phyloP scores from a whole-genome alignment of 345 rosid species.

The Brassica cretica region DNA sequence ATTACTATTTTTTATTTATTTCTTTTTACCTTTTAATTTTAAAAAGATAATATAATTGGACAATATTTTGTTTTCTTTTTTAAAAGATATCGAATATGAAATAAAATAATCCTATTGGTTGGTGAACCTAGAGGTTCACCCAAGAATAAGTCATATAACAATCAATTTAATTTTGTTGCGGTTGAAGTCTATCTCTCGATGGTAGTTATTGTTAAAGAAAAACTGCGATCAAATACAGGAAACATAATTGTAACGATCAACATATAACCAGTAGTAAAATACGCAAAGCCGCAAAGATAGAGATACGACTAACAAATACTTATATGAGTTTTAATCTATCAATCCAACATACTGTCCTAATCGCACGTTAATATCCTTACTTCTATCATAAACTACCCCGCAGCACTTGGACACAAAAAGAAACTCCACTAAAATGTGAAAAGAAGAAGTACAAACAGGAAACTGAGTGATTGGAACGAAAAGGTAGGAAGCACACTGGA shows the following conservation, averaged over 20 bases:
- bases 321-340: not conserved
- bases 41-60: too few relatives aligned
- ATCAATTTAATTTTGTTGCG: not conserved
- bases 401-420: not conserved
- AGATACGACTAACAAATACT: not conserved
- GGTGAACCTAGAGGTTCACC: too few relatives aligned
- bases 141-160: too few relatives aligned
- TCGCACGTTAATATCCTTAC: slow-evolving; percentile 10
- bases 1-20: too few relatives aligned
- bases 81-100: too few relatives aligned
- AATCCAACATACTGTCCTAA: not conserved
- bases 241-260: not conserved
- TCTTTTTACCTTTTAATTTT: too few relatives aligned
- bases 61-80: too few relatives aligned
- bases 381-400: not conserved
- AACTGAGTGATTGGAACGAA: slow-evolving; percentile 26
- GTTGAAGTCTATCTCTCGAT: not conserved
- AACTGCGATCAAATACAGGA: not conserved
- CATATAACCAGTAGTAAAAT: not conserved
- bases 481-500: slow-evolving; percentile 33
- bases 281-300: too few relatives aligned
- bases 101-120: too few relatives aligned
- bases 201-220: not conserved
- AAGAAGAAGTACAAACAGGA: slow-evolving; percentile 27
- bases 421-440: slow-evolving; percentile 22